Evolutionary conservation across 2,329 filamentous ascomycete species (phyloP), one percentile per base, ranked within the genome.

Genomic region (Phoma sp.): DNA sequence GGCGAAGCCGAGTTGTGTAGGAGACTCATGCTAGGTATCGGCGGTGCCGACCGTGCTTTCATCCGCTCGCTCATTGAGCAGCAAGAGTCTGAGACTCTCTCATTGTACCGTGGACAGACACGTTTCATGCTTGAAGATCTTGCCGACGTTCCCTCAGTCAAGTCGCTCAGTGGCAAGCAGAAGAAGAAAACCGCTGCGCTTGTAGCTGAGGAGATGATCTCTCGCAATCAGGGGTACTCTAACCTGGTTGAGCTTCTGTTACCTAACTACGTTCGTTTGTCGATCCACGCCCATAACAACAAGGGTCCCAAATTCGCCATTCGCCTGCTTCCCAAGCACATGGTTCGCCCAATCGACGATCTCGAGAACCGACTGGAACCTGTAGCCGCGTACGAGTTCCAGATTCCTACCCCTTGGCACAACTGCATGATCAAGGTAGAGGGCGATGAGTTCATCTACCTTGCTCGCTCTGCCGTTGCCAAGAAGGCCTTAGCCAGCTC

Each of bases 171-270:
- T 38, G 65, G 57, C 21, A 69, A 68, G 42, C 68, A 75, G 54
- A 65, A 66, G 55, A 76, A 75, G 60, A 76, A 72, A 61, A 64
- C 68, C 0, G 66, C 72, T 10, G 60, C 67, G 23, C 65, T 62
- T 20, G 69, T 75, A 6, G 72, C 74, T 1, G 64, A 69, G 30
- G 73, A 75, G 50, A 77, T 75, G 73, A 71, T 76, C 23, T 66
- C 67, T 17, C 70, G 78, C 7, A 81, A 81, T 57, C 77, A 80
- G 53, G 77, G 77, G 9, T 81, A 81, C 53, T 80, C 78, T 2
- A 80, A 80, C 42, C 68, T 81, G 12, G 71, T 79, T n/a, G 77
- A 80, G 64, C 61, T 80, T 3, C 58, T 80, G 2, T 76, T 80
- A 53, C 79, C 79, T 1, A 73, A 77, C 52, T 74, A 78, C 47